A percentile compares a stretch with the other conserved stretches of the same genome.
phyloP scores from a whole-genome alignment of 805 yeast species.

The Saccharomycopsis capsularis region DNA sequence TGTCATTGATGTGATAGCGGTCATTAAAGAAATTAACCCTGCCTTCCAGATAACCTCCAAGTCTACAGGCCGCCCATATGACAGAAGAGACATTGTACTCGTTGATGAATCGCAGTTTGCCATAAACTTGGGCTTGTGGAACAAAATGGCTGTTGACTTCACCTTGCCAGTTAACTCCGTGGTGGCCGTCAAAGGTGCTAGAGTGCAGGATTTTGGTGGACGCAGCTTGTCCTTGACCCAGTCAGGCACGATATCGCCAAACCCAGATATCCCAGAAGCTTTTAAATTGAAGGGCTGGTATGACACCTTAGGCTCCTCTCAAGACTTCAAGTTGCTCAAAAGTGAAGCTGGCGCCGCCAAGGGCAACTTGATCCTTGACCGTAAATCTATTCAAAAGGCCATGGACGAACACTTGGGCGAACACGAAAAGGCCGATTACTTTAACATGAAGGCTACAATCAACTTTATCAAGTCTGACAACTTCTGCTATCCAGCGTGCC shows the following conservation, averaged over 20 bases:
- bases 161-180: constrained; percentile 67
- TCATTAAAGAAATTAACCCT: constrained; percentile 69
- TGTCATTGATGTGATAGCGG: constrained; percentile 81
- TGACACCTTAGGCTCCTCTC: constrained; percentile 65
- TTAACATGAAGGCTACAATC: constrained; percentile 67
- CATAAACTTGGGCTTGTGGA: constrained; percentile 84
- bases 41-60: constrained; percentile 75
- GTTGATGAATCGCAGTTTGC: constrained; percentile 81
- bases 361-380: constrained; percentile 35
- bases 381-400: constrained; percentile 62
- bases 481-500: constrained; percentile 87
- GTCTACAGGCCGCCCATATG: constrained; percentile 83
- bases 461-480: constrained; percentile 65
- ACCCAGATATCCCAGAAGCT: constrained; percentile 88
- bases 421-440: constrained; percentile 74
- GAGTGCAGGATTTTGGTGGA: constrained; percentile 84
- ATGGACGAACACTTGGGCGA: constrained; percentile 63
- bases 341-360: constrained; percentile 39
- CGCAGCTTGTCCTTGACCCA: constrained; percentile 75
- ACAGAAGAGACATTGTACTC: constrained; percentile 79
- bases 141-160: constrained; percentile 76
- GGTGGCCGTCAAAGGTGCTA: constrained; percentile 87
- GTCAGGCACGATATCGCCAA: constrained; percentile 64
- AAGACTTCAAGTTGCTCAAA: constrained; percentile 55
- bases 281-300: constrained; percentile 92